Evolutionary conservation across 2,329 filamentous ascomycete species (phyloP).

Genomic region (Phaeosphaeria sp.): DNA sequence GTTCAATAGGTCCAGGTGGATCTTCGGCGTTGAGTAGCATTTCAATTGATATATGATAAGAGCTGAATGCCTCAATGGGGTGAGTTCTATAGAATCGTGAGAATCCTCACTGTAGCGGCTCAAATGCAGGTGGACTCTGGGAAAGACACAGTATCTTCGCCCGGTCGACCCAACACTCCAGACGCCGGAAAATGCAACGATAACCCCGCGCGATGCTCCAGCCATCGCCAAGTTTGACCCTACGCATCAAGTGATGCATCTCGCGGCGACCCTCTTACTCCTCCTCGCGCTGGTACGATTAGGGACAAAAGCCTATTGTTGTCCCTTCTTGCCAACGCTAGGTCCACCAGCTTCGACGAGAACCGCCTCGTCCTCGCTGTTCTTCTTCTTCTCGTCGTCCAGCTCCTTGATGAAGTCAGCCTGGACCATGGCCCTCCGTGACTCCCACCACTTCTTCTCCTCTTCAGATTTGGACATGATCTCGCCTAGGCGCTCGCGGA

Average conservation of each 20-base stretch:
- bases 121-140: background rate
- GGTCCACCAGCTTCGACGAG: slow-evolving; percentile 20
- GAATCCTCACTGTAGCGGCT: background rate
- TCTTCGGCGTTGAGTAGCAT: slow-evolving; percentile 42
- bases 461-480: slow-evolving; percentile 72
- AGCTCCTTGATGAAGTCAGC: slow-evolving; percentile 85
- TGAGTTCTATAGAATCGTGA: too few species aligned
- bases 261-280: background rate
- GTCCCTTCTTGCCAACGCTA: slow-evolving; percentile 10
- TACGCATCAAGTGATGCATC: background rate
- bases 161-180: background rate
- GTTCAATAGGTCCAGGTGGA: slow-evolving; percentile 30
- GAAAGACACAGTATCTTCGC: background rate
- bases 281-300: background rate
- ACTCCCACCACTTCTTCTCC: slow-evolving; percentile 94
- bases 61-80: slow-evolving; percentile 3
- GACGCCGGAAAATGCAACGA: slow-evolving; percentile 3
- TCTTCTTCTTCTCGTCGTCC: slow-evolving; percentile 60
- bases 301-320: slow-evolving; percentile 36
- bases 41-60: slow-evolving; percentile 32
- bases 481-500: slow-evolving; percentile 77
- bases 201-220: background rate
- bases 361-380: slow-evolving; percentile 24
- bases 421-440: slow-evolving; percentile 75
- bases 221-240: background rate